Conservation (phyloP, 2,329 filamentous ascomycete species). For the Aspergillus brunneoviolaceus region DNA sequence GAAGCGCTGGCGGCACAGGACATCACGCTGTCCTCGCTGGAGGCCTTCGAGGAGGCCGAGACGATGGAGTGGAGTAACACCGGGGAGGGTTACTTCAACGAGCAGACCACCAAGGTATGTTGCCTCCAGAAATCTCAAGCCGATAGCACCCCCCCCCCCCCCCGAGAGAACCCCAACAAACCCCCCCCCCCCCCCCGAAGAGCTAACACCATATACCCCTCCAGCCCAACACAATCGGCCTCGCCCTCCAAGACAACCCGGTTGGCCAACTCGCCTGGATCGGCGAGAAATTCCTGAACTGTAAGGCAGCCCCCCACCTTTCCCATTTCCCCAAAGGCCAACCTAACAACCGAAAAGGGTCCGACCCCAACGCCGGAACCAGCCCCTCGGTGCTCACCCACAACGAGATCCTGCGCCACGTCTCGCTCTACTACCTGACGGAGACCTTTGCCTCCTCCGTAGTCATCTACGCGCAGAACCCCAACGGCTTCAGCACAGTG, state of each 20-base stretch:
- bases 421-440: conserved; percentile 11
- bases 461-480: conserved; percentile 12
- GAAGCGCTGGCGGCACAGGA: conserved; percentile 1
- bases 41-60: conserved; percentile 6
- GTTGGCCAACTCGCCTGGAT: conserved; percentile 14
- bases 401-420: conserved; percentile 11
- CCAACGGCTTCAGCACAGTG: conserved; percentile 1
- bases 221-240: conserved; percentile 13
- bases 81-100: conserved; percentile 9
- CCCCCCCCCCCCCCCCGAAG: too few relatives aligned
- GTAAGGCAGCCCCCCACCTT: background rate
- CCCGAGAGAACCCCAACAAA: too few relatives aligned
- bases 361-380: conserved; percentile 14
- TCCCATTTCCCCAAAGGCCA: background rate
- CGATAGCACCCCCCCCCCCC: too few relatives aligned
- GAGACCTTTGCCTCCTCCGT: conserved; percentile 12
- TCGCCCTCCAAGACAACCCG: conserved; percentile 12
- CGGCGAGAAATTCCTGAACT: conserved; percentile 16
- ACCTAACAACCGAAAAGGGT: conserved; percentile 4
- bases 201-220: background rate
- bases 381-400: conserved; percentile 5
- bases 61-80: conserved; percentile 7
- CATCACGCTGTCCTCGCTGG: conserved; percentile 5
- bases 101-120: conserved; percentile 14
- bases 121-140: too few relatives aligned